These are phyloP conservation scores for Zymoseptoria crescenta DNA, from an alignment of 2,329 filamentous ascomycete species.

Conservation along the genomic window DNA sequence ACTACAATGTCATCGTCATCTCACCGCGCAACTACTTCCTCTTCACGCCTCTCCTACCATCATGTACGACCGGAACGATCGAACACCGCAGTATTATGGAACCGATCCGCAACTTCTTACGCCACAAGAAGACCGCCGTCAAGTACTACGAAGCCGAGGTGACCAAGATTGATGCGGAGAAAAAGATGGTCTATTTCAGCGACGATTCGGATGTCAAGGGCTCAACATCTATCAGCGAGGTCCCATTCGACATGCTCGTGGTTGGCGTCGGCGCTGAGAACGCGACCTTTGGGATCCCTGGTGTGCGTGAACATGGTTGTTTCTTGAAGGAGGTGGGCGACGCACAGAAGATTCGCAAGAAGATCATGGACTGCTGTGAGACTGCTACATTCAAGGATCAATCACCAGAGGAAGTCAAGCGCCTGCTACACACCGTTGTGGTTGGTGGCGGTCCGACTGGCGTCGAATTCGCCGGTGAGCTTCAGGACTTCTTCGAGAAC, in stretches of 20 bases:
- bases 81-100: slow-evolving; percentile 99
- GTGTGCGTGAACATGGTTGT: slow-evolving; percentile 89
- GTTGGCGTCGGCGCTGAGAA: slow-evolving; percentile 97
- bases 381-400: slow-evolving; percentile 98
- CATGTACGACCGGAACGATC: slow-evolving; percentile 93
- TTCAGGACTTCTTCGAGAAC: slow-evolving; percentile 97
- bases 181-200: slow-evolving; percentile 78
- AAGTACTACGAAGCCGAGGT: slow-evolving; percentile 98
- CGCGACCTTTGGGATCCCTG: slow-evolving; percentile 92
- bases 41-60: slow-evolving; percentile 93
- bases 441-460: slow-evolving; percentile 82
- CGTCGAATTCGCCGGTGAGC: slow-evolving; percentile 96
- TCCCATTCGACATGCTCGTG: slow-evolving; percentile 96
- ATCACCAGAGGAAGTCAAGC: slow-evolving; percentile 75
- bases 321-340: slow-evolving; percentile 98
- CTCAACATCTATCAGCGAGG: slow-evolving; percentile 70
- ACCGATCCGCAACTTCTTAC: slow-evolving; percentile 89
- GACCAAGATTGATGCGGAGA: slow-evolving; percentile 87
- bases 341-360: slow-evolving; percentile 91
- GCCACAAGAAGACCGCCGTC: slow-evolving; percentile 86
- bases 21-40: slow-evolving; percentile 99
- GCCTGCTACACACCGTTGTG: slow-evolving; percentile 93
- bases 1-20: slow-evolving; percentile 94
- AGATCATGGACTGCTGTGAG: slow-evolving; percentile 99
- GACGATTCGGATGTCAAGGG: slow-evolving; percentile 93